A percentile compares a stretch with the other conserved stretches of the same genome.
Evolutionary conservation across 1,284 basidiomycete genomes (phyloP).

Genomic region (Inonotus obliquus): DNA sequence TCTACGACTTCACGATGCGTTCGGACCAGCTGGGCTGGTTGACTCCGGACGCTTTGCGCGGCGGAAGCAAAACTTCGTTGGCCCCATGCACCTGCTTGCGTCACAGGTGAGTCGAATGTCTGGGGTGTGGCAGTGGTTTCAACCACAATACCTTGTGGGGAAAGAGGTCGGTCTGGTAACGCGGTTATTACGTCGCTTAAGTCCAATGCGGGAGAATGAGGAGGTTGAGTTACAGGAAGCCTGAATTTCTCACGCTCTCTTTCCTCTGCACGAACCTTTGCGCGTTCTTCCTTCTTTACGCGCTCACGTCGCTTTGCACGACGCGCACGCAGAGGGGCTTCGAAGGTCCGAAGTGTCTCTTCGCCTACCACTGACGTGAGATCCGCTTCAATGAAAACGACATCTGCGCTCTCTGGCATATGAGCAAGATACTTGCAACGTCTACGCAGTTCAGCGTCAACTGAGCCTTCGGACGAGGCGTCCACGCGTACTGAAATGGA

Average conservation of each 20-base stretch:
- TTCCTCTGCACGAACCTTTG: conserved; percentile 76
- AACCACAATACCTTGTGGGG: conserved; percentile 22
- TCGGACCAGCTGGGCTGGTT: conserved; percentile 22
- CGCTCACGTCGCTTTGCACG: conserved; percentile 73
- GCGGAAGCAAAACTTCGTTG: conserved; percentile 74
- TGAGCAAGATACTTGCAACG: conserved; percentile 95
- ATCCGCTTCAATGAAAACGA: conserved; percentile 92
- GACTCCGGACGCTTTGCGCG: conserved; percentile 41
- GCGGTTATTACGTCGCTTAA: conserved; percentile 26
- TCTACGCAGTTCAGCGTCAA: conserved; percentile 89
- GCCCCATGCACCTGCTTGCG: conserved; percentile 63
- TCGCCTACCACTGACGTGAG: conserved; percentile 69
- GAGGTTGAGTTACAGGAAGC: conserved; percentile 20
- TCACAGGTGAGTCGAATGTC: conserved; percentile 10
- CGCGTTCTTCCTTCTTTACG: conserved; percentile 77
- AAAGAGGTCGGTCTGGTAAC: conserved; percentile 9
- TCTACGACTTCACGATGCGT: conserved; percentile 27
- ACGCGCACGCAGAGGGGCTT: conserved; percentile 74
- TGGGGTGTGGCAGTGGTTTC: conserved; percentile 24
- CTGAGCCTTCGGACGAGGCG: conserved; percentile 69
- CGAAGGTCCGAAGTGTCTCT: conserved; percentile 74
- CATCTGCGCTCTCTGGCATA: conserved; percentile 87
- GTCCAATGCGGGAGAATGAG: conserved; percentile 23
- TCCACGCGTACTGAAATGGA: conserved; percentile 77
- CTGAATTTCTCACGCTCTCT: conserved; percentile 49